Conservation (phyloP, 495 filamentous ascomycete genomes). For the Penicillium goetzii region DNA sequence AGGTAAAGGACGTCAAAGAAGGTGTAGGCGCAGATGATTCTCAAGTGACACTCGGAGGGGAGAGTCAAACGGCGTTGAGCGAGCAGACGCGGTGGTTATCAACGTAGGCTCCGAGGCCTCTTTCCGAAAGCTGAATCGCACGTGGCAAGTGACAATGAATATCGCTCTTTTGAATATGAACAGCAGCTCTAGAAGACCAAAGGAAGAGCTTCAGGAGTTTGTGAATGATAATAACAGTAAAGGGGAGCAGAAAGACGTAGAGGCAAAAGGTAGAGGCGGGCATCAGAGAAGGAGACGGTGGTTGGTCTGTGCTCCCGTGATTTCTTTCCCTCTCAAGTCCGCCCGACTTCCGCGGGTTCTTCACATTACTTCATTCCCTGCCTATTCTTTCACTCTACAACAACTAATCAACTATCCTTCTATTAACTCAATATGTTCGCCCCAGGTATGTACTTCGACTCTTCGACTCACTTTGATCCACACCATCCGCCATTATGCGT, state of each 20-base stretch:
- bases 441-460: slow-evolving; percentile 36
- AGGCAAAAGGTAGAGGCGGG: slow-evolving; percentile 22
- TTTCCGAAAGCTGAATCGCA: slow-evolving; percentile 14
- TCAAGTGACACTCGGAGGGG: not conserved
- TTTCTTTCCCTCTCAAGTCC: slow-evolving; percentile 30
- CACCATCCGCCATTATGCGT: not conserved
- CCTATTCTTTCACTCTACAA: slow-evolving; percentile 1
- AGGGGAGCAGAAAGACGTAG: slow-evolving; percentile 12
- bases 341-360: slow-evolving; percentile 5
- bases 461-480: not conserved
- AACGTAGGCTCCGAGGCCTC: slow-evolving; percentile 18
- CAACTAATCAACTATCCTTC: not conserved
- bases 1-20: not conserved
- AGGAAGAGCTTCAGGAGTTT: not conserved
- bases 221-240: slow-evolving; percentile 10
- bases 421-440: slow-evolving; percentile 47
- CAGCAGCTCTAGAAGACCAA: not conserved
- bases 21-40: not conserved
- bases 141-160: not conserved
- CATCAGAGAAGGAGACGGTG: slow-evolving; percentile 31
- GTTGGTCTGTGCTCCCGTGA: slow-evolving; percentile 42
- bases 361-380: slow-evolving; percentile 4
- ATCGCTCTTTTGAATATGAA: not conserved
- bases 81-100: slow-evolving; percentile 27
- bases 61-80: slow-evolving; percentile 8